These are phyloP conservation scores for Cadophora gregata DNA, from an alignment of 2,329 filamentous ascomycete species.

Conservation along the genomic window DNA sequence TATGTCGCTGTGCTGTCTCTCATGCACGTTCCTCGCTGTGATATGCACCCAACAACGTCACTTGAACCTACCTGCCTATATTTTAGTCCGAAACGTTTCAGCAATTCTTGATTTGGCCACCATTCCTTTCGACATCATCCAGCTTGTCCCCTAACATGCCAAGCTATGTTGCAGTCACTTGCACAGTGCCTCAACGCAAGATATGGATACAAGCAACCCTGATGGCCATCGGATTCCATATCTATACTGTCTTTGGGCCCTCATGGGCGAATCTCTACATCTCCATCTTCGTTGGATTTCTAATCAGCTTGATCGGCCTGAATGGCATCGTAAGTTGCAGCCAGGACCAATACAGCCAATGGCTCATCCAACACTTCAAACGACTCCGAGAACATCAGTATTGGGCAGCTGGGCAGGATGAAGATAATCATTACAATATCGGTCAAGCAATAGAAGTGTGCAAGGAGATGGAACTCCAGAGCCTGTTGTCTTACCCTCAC, in stretches of 20 bases:
- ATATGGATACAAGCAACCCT: not conserved
- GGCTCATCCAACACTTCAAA: not conserved
- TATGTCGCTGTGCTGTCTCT: too few species aligned
- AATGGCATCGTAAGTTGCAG: not conserved
- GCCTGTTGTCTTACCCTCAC: slow-evolving; percentile 1
- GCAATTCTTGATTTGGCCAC: too few species aligned
- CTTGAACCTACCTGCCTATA: too few species aligned
- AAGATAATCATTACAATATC: not conserved
- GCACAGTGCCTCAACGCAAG: not conserved
- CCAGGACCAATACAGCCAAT: not conserved
- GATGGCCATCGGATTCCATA: not conserved
- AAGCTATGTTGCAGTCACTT: not conserved
- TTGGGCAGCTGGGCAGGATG: not conserved
- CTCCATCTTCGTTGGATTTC: not conserved
- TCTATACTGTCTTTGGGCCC: not conserved
- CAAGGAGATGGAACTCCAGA: slow-evolving; percentile 1
- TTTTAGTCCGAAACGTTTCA: too few species aligned
- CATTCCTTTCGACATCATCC: too few species aligned
- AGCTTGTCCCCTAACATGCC: too few species aligned
- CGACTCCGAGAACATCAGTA: slow-evolving; percentile 1
- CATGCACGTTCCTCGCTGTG: too few species aligned
- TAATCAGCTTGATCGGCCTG: not conserved
- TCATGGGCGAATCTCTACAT: not conserved
- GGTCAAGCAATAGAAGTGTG: not conserved
- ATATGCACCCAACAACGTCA: too few species aligned